Evolutionary conservation across 2,329 filamentous ascomycete genomes (phyloP), one percentile per base, ranked within the genome.

Genomic region (Allantophomopsis cytisporea): DNA sequence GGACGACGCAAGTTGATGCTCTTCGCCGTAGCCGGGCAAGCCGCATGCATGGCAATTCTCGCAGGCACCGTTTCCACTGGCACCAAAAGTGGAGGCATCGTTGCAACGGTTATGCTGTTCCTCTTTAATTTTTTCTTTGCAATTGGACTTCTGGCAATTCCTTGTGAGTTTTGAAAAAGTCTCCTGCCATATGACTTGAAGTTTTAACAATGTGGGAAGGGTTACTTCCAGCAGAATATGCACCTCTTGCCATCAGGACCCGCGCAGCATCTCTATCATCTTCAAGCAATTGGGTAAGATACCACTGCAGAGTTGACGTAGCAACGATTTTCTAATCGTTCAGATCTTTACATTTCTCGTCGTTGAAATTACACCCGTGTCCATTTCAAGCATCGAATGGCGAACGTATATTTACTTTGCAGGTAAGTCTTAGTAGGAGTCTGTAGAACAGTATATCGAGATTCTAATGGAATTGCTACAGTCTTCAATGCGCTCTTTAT

Each of bases 1-100:
- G 73, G 73, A 14, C 64, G 73, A 5, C 60, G 73, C 7, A 74
- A 73, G 50, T 60, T 77, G 53, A 71, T 78, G 65, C 64, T 77
- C 51, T 74, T 61, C 16, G 56, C 57, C 1, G 55, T 51, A 11
- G 49, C 44, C 2, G 59, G 58, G 1, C 58, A 61, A 33, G 51
- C 54, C 41, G 48, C 43, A 2, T 69, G 64, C 42, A 69, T 70
- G 64, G 68, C 73, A 2, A 65, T 83, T 20, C 62, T 74, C n/a
- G 65, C 66, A 0, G 70, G 69, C 15, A 40, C 65, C 0, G 60
- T 66, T 1, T 60, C 54, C 8, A 53, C 60, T 28, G 63, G 61
- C 4, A 48, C 54, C 13, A 53, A 57, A 12, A 44, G 56, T 2
- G 55, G 61, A 1, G 66, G 66, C 23, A 55, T 67, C 14, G 63